Percentiles rank a stretch among this genome's conserved stretches.
These are phyloP conservation scores for Dactylella cylindrospora DNA, from an alignment of 2,329 filamentous ascomycete species.

Conservation along the genomic window DNA sequence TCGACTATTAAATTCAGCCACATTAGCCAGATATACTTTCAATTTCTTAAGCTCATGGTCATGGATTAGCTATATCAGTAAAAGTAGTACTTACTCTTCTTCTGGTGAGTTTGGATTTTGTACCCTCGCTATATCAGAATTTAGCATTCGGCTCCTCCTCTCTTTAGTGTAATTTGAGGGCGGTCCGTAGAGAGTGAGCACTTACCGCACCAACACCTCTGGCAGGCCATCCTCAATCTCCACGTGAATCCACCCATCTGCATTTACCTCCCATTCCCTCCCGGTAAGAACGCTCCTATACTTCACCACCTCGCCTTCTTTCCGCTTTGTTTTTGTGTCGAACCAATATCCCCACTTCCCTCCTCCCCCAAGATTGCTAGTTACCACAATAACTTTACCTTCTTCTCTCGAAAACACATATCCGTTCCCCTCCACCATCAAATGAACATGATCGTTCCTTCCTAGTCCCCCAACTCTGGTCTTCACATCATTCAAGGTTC, in stretches of 20 bases:
- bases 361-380: slow-evolving; percentile 54
- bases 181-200: no score
- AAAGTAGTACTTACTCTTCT: no score
- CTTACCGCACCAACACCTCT: slow-evolving; percentile 51
- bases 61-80: no score
- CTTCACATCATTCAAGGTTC: slow-evolving; percentile 49
- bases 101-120: no score
- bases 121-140: no score
- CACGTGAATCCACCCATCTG: slow-evolving; percentile 54
- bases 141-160: no score
- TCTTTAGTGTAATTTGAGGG: no score
- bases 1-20: no score
- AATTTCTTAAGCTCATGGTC: no score
- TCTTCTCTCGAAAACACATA: slow-evolving; percentile 56
- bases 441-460: slow-evolving; percentile 55
- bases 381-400: slow-evolving; percentile 56
- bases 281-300: slow-evolving; percentile 55
- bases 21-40: no score
- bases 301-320: slow-evolving; percentile 43
- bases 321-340: slow-evolving; percentile 52
- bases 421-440: slow-evolving; percentile 54
- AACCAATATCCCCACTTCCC: slow-evolving; percentile 54
- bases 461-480: slow-evolving; percentile 54
- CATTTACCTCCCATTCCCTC: slow-evolving; percentile 52
- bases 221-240: slow-evolving; percentile 54